Conservation (phyloP, 1,284 basidiomycete species). For the Omphalotus olearius region DNA sequence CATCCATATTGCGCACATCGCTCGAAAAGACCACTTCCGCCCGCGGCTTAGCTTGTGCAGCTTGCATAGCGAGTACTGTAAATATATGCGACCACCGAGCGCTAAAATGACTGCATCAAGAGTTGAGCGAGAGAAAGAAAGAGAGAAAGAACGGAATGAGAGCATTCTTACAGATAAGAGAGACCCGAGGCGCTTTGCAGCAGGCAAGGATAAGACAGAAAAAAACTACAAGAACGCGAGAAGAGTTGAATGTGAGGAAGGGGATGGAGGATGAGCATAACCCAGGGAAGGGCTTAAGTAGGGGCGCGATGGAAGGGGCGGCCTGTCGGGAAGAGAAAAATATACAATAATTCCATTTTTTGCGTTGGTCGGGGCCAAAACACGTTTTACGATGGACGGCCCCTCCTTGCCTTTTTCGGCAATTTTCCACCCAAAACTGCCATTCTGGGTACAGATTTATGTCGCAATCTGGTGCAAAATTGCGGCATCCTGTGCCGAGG, state of each 20-base stretch:
- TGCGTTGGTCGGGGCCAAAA: background rate
- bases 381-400: background rate
- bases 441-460: background rate
- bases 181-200: background rate
- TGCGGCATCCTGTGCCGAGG: background rate
- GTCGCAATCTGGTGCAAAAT: background rate
- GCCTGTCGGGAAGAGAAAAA: background rate
- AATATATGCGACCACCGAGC: slow-evolving; percentile 5
- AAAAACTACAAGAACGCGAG: background rate
- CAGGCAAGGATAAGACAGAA: background rate
- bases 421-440: background rate
- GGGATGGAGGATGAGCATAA: slow-evolving; percentile 7
- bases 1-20: slow-evolving; percentile 74
- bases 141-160: background rate
- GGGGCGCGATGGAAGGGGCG: slow-evolving; percentile 5
- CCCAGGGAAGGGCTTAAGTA: background rate
- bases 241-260: background rate
- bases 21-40: slow-evolving; percentile 72
- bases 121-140: slow-evolving; percentile 3
- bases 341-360: background rate
- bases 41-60: slow-evolving; percentile 29
- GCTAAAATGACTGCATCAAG: slow-evolving; percentile 1
- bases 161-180: background rate
- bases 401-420: background rate
- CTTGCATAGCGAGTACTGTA: slow-evolving; percentile 29